These are phyloP conservation scores for Solanum pinnatisectum DNA, from an alignment of 257 asterid species.

Conservation along the genomic window DNA sequence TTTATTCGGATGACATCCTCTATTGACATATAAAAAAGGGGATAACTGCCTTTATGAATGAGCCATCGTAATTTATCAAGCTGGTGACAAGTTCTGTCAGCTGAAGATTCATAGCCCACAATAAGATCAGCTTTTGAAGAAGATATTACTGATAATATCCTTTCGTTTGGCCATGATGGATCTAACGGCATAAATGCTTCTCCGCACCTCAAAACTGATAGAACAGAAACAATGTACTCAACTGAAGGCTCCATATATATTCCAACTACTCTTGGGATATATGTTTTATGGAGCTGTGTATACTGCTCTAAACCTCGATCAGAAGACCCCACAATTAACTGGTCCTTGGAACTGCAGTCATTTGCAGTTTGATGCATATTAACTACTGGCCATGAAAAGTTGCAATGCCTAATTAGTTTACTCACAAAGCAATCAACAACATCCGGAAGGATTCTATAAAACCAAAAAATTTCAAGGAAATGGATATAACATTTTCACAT, in stretches of 20 bases:
- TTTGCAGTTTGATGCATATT: slow-evolving; percentile 18
- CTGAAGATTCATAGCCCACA: slow-evolving; percentile 37
- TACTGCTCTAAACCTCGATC: slow-evolving; percentile 11
- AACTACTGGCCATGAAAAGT: not conserved
- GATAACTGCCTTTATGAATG: slow-evolving; percentile 36
- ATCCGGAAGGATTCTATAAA: not conserved
- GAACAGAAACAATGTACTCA: slow-evolving; percentile 70
- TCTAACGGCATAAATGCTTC: slow-evolving; percentile 91
- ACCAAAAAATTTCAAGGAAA: not conserved
- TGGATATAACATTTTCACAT: not conserved
- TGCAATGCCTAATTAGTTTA: not conserved
- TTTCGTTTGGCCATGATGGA: slow-evolving; percentile 80
- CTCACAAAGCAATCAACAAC: not conserved
- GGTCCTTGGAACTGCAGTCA: slow-evolving; percentile 2
- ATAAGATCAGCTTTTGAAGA: slow-evolving; percentile 60
- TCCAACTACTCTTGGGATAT: slow-evolving; percentile 54
- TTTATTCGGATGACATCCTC: slow-evolving; percentile 20
- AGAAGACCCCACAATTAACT: slow-evolving; percentile 9
- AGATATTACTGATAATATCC: slow-evolving; percentile 42
- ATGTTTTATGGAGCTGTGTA: slow-evolving; percentile 6
- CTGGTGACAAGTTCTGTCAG: slow-evolving; percentile 39
- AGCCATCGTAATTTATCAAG: slow-evolving; percentile 66
- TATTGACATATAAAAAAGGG: slow-evolving; percentile 39
- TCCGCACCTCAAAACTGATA: slow-evolving; percentile 81
- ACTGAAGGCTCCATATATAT: slow-evolving; percentile 85